Evolutionary conservation across 306 rosid genomes (phyloP), one percentile per base, ranked within the genome.

Genomic region (Hylodesmum podocarpum): DNA sequence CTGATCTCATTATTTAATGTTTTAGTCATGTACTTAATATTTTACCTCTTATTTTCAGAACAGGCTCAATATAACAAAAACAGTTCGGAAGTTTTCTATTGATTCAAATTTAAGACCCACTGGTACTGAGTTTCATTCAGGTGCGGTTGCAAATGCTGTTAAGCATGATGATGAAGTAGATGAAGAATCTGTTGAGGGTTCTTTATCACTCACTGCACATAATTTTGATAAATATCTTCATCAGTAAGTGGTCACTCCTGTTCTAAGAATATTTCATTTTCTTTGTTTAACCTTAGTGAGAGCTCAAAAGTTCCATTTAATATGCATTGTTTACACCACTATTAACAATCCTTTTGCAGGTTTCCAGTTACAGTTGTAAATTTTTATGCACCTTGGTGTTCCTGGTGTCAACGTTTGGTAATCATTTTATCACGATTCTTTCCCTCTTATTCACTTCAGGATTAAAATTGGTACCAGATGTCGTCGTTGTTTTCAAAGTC

Each of bases 321-420:
- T 25, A 64, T 55, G 36, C 21, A 36, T 68, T 44, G 14, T 34
- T 84, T 44, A 53, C 57, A 7, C 43, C 15, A 25, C 71, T 37
- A 62, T 19, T 65, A 74, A 77, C 66, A 22, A 63, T 76, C 63
- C 62, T 62, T 83, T 74, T 82, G 76, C 88, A 95, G 98, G 90
- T 81, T 85, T 73, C 93, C 91, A 5, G 72, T 95, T 80, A 84
- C 94, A 84, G 91, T 88, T 71, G 97, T 92, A 81, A 92, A 92
- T 59, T 95, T 95, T 88, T 88, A 59, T 70, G 98, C 98, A 79
- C 98, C 98, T 51, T 95, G 98, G 98, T 95, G 98, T 87, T 83
- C 85, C 76, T 92, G 97, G 98, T 92, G 97, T 77, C 93, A 95
- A 78, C 96, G 95, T 70, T 78, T 95, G 97, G 98, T 95, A 92